Conservation (phyloP, 805 yeast species). For the Nakazawaea sp. region DNA sequence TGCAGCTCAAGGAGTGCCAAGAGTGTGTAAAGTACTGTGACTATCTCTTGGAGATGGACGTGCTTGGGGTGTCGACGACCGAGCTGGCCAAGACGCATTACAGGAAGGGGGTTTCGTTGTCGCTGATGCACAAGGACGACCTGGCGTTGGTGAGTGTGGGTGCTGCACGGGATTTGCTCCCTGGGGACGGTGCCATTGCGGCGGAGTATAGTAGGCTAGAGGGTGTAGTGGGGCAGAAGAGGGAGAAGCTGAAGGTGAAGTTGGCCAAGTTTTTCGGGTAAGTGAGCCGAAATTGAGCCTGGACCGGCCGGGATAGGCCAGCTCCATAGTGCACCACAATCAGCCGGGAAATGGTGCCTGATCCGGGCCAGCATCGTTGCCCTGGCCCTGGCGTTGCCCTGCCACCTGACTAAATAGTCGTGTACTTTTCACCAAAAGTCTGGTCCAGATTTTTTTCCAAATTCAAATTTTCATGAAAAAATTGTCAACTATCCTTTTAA, state of each 20-base stretch:
- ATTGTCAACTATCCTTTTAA: too few species aligned
- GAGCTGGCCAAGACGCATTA: slow-evolving; percentile 55
- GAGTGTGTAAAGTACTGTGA: slow-evolving; percentile 47
- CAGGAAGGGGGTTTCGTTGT: slow-evolving; percentile 36
- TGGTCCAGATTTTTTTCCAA: too few species aligned
- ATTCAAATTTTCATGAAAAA: too few species aligned
- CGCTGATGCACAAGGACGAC: slow-evolving; percentile 8
- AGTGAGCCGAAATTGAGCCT: slow-evolving; percentile 3
- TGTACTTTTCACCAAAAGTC: too few species aligned
- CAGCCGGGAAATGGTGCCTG: too few species aligned
- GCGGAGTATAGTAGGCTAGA: slow-evolving; percentile 37
- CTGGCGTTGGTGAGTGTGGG: slow-evolving; percentile 28
- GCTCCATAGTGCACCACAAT: too few species aligned
- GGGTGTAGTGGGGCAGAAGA: slow-evolving; percentile 31
- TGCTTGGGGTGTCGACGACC: slow-evolving; percentile 15
- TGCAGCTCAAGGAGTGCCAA: slow-evolving; percentile 42
- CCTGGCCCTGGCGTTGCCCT: too few species aligned
- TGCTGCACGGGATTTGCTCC: slow-evolving; percentile 35
- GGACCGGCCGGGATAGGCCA: too few species aligned
- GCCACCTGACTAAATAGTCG: too few species aligned
- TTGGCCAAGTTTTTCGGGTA: slow-evolving; percentile 56
- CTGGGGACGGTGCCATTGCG: slow-evolving; percentile 42
- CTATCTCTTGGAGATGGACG: slow-evolving; percentile 44
- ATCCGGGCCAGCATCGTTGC: too few species aligned
- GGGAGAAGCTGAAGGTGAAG: slow-evolving; percentile 43